Conservation (phyloP, 2,329 filamentous ascomycete species). For the Xylariaceae sp. region DNA sequence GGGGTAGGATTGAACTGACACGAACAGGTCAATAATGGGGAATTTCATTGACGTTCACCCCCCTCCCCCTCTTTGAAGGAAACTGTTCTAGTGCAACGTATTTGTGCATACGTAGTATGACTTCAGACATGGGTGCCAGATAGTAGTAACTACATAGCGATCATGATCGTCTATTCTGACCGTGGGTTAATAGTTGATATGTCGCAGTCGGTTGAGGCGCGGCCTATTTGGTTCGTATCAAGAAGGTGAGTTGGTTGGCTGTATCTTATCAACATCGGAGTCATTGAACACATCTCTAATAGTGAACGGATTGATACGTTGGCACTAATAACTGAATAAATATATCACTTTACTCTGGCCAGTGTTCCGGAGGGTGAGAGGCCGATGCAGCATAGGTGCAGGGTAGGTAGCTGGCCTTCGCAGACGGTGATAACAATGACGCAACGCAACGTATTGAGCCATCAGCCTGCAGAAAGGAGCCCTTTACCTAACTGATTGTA, state of each 20-base stretch:
- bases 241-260: not conserved
- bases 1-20: slow-evolving; percentile 22
- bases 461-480: not conserved
- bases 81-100: not conserved
- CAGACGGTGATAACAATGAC: slow-evolving; percentile 30
- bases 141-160: not conserved
- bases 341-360: slow-evolving; percentile 7
- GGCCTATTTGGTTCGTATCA: not conserved
- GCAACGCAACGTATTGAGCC: slow-evolving; percentile 28
- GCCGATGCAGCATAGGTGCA: slow-evolving; percentile 26
- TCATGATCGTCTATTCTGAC: not conserved
- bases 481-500: too few species aligned
- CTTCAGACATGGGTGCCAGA: not conserved
- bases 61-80: not conserved
- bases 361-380: slow-evolving; percentile 27
- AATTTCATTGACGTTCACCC: slow-evolving; percentile 1
- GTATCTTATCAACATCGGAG: not conserved
- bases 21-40: not conserved
- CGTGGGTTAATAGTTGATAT: not conserved
- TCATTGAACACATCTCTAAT: not conserved
- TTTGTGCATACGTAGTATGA: not conserved
- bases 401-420: slow-evolving; percentile 13
- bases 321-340: slow-evolving; percentile 1
- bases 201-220: not conserved
- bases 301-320: slow-evolving; percentile 4